Evolutionary conservation across 2,329 filamentous ascomycete species (phyloP).

Genomic region (Nemania diffusa): DNA sequence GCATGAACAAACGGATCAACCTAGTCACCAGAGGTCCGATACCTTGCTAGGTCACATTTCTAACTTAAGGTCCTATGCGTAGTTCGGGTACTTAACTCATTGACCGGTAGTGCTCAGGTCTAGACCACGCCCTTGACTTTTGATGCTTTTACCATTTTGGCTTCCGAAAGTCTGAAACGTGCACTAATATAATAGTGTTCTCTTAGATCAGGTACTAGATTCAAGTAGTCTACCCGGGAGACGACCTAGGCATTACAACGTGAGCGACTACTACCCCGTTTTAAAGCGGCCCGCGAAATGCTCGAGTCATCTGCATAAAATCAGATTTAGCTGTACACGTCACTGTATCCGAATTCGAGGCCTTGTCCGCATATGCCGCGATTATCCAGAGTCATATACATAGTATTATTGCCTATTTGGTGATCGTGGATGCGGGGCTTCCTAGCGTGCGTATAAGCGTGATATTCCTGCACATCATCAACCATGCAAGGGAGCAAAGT

Average conservation of each 20-base stretch:
- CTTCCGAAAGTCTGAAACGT: neutral
- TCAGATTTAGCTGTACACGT: neutral
- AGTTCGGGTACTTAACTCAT: neutral
- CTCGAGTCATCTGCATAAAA: neutral
- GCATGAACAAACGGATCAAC: neutral
- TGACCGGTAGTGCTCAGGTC: neutral
- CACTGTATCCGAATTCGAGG: neutral
- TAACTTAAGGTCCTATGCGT: neutral
- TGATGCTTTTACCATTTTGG: neutral
- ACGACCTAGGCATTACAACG: neutral
- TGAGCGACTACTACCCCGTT: neutral
- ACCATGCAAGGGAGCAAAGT: neutral
- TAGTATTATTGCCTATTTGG: conserved; percentile 5
- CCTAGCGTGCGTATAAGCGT: conserved; percentile 17
- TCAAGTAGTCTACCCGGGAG: neutral
- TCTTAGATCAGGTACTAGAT: neutral
- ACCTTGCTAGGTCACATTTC: conserved; percentile 16
- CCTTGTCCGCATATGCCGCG: neutral
- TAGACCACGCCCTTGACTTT: conserved; percentile 1
- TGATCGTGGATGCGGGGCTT: conserved; percentile 21
- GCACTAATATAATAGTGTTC: neutral
- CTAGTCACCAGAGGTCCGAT: neutral
- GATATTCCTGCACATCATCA: conserved; percentile 30
- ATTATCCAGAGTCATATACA: neutral
- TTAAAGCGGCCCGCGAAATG: neutral